Evolutionary conservation across 2,329 filamentous ascomycete genomes (phyloP).

Genomic region (Leptodontidium sp.): DNA sequence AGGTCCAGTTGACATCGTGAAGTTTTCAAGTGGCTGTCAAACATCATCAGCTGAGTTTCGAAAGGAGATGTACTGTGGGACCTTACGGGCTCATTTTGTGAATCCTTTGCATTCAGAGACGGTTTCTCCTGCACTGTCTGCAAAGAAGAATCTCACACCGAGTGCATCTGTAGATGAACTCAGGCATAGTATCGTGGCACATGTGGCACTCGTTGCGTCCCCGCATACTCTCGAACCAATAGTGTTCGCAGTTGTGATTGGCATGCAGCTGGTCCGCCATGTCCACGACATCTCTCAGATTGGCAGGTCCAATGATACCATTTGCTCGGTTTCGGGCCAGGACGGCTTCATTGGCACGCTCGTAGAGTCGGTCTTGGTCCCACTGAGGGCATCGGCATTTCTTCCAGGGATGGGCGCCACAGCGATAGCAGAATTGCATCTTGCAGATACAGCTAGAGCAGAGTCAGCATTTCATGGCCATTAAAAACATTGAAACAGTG

Average conservation of each 20-base stretch:
- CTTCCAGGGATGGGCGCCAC: constrained; percentile 47
- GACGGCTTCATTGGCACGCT: constrained; percentile 46
- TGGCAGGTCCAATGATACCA: not conserved
- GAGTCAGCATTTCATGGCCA: not conserved
- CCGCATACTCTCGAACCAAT: constrained; percentile 46
- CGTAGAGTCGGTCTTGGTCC: constrained; percentile 46
- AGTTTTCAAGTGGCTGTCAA: no score
- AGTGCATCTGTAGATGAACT: constrained; percentile 56
- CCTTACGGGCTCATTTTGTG: no score
- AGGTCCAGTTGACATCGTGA: no score
- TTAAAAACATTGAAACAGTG: not conserved
- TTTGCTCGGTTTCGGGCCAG: constrained; percentile 5
- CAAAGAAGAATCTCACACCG: constrained; percentile 56
- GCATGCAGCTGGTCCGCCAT: constrained; percentile 39
- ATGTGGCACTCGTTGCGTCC: constrained; percentile 52
- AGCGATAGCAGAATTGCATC: constrained; percentile 55
- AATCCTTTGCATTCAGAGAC: not conserved
- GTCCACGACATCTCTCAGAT: not conserved
- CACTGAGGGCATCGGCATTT: constrained; percentile 49
- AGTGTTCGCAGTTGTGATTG: constrained; percentile 53
- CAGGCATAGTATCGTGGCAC: constrained; percentile 49
- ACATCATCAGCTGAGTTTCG: no score
- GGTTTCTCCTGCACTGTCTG: constrained; percentile 49
- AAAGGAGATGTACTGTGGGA: no score
- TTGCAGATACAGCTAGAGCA: constrained; percentile 53